These are phyloP conservation scores for Vanilla planifolia DNA, from an alignment of 106 monocot species.

Conservation along the genomic window DNA sequence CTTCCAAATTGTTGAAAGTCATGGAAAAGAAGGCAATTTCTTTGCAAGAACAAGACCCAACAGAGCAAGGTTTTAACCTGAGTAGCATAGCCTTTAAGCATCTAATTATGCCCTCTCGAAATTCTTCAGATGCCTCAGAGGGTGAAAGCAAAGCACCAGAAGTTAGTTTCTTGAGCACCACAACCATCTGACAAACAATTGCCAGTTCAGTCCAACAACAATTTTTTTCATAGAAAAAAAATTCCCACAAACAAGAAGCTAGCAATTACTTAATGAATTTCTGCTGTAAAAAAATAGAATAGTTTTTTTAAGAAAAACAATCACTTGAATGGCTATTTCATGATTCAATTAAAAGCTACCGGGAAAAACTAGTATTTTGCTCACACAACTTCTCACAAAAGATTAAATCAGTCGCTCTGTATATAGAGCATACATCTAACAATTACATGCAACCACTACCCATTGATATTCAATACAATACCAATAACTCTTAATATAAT, in stretches of 20 bases:
- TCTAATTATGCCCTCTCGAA: slow-evolving; percentile 66
- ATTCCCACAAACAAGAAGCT: background rate
- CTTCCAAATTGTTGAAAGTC: slow-evolving; percentile 6
- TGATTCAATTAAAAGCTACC: no score
- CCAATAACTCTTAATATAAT: no score
- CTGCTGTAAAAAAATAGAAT: no score
- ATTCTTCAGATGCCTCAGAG: slow-evolving; percentile 74
- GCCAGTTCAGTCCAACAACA: slow-evolving; percentile 1
- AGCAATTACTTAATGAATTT: background rate
- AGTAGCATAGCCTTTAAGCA: slow-evolving; percentile 75
- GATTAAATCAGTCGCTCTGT: no score
- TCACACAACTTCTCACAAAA: no score
- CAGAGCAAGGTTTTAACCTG: slow-evolving; percentile 48
- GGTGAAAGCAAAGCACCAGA: slow-evolving; percentile 79
- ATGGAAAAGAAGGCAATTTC: slow-evolving; percentile 14
- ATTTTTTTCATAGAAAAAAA: background rate
- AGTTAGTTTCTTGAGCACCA: slow-evolving; percentile 76
- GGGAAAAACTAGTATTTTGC: no score
- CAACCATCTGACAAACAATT: slow-evolving; percentile 57
- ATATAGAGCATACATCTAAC: no score
- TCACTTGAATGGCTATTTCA: no score
- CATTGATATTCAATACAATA: no score
- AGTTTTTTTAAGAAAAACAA: no score
- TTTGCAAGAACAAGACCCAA: slow-evolving; percentile 52
- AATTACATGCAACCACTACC: no score